Evolutionary conservation across 2,329 filamentous ascomycete species (phyloP), one percentile per base, ranked within the genome.

Genomic region (Hymenoscyphus fructigenus): DNA sequence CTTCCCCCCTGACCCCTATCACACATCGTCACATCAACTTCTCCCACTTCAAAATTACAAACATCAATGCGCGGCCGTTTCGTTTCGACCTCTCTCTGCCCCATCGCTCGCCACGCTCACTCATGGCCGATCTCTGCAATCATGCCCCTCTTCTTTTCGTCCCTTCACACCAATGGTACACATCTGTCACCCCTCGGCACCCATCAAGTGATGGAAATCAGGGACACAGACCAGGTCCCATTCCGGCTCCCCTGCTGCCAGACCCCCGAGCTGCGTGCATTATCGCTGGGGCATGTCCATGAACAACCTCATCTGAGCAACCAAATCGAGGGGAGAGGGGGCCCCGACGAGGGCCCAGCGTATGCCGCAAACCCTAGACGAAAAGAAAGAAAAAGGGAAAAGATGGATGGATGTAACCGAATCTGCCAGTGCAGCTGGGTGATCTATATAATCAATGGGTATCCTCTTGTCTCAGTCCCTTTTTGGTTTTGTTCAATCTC

Each of bases 291-390:
- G 26, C 61, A n/a, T 34, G 55, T 34, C 56, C 56, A 50, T 47
- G 59, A 38, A 57, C 56, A 65, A 53, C 47, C 47, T 60, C 59
- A 28, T 60, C 59, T 28, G 28, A 47, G 59, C 55, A 32, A n/a
- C 10, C 32, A 32, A 28, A 26, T 47, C 50, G 61, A 50, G 61
- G 20, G 10, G 20, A 53, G 44, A 23, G 47, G n/a, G 47, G n/a
- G n/a, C 44, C 44, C 47, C 34, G 5, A 15, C 57, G 32, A 41
- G 32, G 34, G 36, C 57, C 57, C 57, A 59, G 57, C 57, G 57
- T 60, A 41, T 50, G 59, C 59, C 14, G 47, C 47, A 53, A 53
- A 53, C 26, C 58, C 26, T 44, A 60, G 59, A 50, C 47, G n/a
- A 23, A 53, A 23, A 53, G 47, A 53, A 53, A 53, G 20, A 14